Conservation (phyloP, 306 rosid species). For the Corylus avellana region DNA sequence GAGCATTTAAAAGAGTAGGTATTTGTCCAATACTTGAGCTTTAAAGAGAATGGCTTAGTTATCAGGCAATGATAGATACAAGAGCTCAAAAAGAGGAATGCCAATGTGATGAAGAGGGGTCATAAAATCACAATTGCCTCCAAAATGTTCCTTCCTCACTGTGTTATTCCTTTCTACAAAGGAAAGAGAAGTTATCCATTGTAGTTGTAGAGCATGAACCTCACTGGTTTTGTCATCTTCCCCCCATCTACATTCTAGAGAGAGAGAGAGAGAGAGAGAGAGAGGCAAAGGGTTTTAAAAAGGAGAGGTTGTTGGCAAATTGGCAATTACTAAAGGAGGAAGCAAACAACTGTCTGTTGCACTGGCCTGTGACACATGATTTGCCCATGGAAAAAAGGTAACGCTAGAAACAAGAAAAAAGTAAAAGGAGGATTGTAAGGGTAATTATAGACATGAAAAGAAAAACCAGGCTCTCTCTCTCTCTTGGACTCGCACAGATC, state of each 20-base stretch:
- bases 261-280: not conserved
- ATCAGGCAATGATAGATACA: slow-evolving; percentile 16
- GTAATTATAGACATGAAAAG: slow-evolving; percentile 42
- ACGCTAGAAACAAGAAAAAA: slow-evolving; percentile 39
- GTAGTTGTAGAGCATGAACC: not conserved
- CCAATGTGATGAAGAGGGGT: slow-evolving; percentile 8
- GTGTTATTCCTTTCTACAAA: slow-evolving; percentile 20
- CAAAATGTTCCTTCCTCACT: not conserved
- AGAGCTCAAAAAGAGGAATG: slow-evolving; percentile 20
- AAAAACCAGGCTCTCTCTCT: slow-evolving; percentile 27
- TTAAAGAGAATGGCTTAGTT: not conserved
- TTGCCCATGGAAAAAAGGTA: slow-evolving; percentile 59
- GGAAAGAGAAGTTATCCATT: not conserved
- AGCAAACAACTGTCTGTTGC: slow-evolving; percentile 42
- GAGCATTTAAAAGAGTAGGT: slow-evolving; percentile 23
- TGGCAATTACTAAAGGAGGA: slow-evolving; percentile 41
- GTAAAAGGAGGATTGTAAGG: slow-evolving; percentile 41
- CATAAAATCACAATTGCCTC: slow-evolving; percentile 4
- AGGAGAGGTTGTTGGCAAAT: slow-evolving; percentile 37
- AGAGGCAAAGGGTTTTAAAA: slow-evolving; percentile 7
- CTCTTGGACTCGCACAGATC: slow-evolving; percentile 29
- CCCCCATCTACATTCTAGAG: not conserved
- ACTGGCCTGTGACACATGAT: slow-evolving; percentile 62
- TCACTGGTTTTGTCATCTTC: not conserved
- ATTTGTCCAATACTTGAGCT: slow-evolving; percentile 11